Conservation (phyloP, 805 yeast species). For the Cyberlindnera nakhonratchasimensis region DNA sequence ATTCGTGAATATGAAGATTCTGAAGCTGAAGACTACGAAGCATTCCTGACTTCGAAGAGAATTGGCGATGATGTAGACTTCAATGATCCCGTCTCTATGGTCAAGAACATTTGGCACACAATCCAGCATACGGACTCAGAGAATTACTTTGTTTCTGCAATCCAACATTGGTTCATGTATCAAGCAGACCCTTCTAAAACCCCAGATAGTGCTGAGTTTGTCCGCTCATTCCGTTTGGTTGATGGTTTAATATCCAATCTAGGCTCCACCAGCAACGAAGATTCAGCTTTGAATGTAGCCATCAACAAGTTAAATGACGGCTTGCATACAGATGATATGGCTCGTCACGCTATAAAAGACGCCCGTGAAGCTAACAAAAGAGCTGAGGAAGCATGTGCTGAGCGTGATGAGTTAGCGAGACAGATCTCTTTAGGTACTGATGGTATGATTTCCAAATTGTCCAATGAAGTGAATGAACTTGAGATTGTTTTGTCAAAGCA, state of each 20-base stretch:
- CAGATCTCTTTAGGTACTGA: slow-evolving; percentile 75
- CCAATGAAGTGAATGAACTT: slow-evolving; percentile 60
- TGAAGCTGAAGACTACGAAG: slow-evolving; percentile 53
- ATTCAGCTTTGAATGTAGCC: slow-evolving; percentile 70
- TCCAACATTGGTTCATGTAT: slow-evolving; percentile 50
- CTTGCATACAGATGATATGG: slow-evolving; percentile 82
- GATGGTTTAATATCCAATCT: slow-evolving; percentile 65
- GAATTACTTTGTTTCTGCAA: slow-evolving; percentile 47
- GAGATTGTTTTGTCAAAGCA: slow-evolving; percentile 55
- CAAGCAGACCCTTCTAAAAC: slow-evolving; percentile 37
- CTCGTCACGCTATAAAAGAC: slow-evolving; percentile 63
- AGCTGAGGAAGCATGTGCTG: slow-evolving; percentile 55
- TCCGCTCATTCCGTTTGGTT: slow-evolving; percentile 56
- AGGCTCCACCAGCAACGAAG: slow-evolving; percentile 44
- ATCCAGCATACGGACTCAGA: slow-evolving; percentile 51
- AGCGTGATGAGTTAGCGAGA: slow-evolving; percentile 57
- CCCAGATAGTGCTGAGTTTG: slow-evolving; percentile 42
- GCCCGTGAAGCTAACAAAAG: slow-evolving; percentile 48
- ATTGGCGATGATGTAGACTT: slow-evolving; percentile 41
- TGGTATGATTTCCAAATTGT: slow-evolving; percentile 59
- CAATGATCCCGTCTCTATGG: slow-evolving; percentile 60
- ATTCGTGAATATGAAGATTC: slow-evolving; percentile 56
- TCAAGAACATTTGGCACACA: slow-evolving; percentile 58
- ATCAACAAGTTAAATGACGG: slow-evolving; percentile 69
- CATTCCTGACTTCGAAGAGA: slow-evolving; percentile 35